Conservation (phyloP, 2,329 filamentous ascomycete genomes). For the Pleochaeta shiraiana region DNA sequence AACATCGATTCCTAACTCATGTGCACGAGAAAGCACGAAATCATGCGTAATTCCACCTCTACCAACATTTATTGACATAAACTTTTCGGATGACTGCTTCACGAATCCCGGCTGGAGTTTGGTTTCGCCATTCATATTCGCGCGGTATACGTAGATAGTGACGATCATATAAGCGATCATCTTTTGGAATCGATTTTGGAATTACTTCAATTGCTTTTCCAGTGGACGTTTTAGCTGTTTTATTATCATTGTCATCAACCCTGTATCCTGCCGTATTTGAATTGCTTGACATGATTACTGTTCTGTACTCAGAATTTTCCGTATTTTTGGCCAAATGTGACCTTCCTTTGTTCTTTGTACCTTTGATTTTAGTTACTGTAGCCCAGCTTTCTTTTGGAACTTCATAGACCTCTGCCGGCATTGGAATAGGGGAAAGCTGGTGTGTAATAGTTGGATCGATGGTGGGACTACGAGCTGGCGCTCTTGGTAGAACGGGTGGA, state of each 20-base stretch:
- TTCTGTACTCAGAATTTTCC: neutral
- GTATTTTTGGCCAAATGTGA: neutral
- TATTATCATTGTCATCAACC: neutral
- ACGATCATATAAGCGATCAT: neutral
- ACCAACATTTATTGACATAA: neutral
- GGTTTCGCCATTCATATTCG: neutral
- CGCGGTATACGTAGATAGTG: neutral
- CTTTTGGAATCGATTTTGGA: neutral
- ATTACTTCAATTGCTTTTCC: neutral
- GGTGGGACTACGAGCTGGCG: neutral
- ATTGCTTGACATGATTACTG: neutral
- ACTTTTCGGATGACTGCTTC: neutral
- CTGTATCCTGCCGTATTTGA: neutral
- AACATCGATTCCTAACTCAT: neutral
- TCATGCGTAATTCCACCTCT: neutral
- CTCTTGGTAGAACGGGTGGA: neutral
- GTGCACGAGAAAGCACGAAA: neutral
- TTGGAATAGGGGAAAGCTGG: neutral
- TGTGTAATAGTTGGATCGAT: neutral
- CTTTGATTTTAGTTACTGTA: neutral
- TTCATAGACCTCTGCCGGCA: neutral
- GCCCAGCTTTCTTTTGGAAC: neutral
- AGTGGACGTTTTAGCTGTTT: neutral
- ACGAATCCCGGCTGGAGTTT: neutral
- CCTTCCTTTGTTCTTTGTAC: neutral